Percentiles rank a stretch among this genome's conserved stretches.
Conservation (phyloP, 805 yeast species). For the Candida pini region DNA sequence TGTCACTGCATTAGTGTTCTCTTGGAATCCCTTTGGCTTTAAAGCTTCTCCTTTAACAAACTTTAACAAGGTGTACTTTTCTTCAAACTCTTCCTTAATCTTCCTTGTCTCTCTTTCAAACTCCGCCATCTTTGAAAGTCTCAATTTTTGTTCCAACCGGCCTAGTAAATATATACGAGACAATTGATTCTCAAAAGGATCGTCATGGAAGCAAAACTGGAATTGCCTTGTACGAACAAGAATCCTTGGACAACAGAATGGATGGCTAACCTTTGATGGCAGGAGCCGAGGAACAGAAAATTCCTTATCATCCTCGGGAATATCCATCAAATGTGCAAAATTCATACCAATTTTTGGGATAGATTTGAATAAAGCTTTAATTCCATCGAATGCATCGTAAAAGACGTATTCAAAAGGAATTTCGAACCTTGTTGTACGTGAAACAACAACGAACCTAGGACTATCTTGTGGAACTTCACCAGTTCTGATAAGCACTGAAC, state of each 20-base stretch:
- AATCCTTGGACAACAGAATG: slow-evolving; percentile 49
- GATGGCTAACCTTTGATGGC: slow-evolving; percentile 32
- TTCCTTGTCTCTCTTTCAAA: slow-evolving; percentile 18
- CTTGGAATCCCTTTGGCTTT: slow-evolving; percentile 4
- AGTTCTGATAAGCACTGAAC: slow-evolving; percentile 10
- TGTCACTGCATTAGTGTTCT: background rate
- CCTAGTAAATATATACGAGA: slow-evolving; percentile 64
- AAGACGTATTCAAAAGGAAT: slow-evolving; percentile 75
- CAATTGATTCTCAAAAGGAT: slow-evolving; percentile 79
- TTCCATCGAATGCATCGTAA: slow-evolving; percentile 73
- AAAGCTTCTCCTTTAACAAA: slow-evolving; percentile 19
- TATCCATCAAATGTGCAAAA: slow-evolving; percentile 20
- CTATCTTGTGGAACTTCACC: slow-evolving; percentile 1
- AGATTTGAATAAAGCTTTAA: slow-evolving; percentile 69
- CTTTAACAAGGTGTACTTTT: slow-evolving; percentile 25
- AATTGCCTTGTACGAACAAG: slow-evolving; percentile 50
- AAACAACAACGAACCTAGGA: slow-evolving; percentile 9
- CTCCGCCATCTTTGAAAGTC: slow-evolving; percentile 42
- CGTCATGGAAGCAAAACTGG: slow-evolving; percentile 72
- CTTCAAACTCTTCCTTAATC: slow-evolving; percentile 21
- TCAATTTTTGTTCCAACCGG: slow-evolving; percentile 51
- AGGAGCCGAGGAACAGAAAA: slow-evolving; percentile 27
- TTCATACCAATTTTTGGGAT: slow-evolving; percentile 44
- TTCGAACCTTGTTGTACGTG: slow-evolving; percentile 26
- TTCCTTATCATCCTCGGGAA: slow-evolving; percentile 17